Conservation (phyloP, 1,284 basidiomycete species). For the Hypsizygus ulmarius region DNA sequence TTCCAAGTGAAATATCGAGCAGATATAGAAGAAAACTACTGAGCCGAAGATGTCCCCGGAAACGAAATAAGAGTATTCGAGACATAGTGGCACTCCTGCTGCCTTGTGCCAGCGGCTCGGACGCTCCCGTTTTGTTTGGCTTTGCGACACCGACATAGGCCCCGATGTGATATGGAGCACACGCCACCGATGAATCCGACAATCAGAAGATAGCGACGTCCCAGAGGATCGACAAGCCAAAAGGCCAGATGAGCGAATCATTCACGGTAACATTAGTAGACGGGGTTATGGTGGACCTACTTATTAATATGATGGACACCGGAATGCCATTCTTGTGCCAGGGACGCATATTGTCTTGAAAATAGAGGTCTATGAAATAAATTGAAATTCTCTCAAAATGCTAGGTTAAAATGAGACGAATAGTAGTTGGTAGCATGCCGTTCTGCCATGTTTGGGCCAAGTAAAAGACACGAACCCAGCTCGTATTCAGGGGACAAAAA, state of each 20-base stretch:
- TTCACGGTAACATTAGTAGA: background rate
- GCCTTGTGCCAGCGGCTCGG: slow-evolving; percentile 22
- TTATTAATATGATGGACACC: slow-evolving; percentile 45
- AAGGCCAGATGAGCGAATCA: slow-evolving; percentile 28
- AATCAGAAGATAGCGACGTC: slow-evolving; percentile 41
- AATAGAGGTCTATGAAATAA: slow-evolving; percentile 25
- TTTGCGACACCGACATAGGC: slow-evolving; percentile 34
- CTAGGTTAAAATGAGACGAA: slow-evolving; percentile 22
- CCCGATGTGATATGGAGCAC: slow-evolving; percentile 38
- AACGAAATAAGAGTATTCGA: background rate
- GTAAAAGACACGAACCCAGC: slow-evolving; percentile 30
- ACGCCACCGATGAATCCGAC: slow-evolving; percentile 41
- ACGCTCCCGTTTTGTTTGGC: slow-evolving; percentile 18
- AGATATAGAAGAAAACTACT: slow-evolving; percentile 37
- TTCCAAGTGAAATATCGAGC: slow-evolving; percentile 38
- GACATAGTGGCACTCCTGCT: slow-evolving; percentile 29
- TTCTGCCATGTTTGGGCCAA: slow-evolving; percentile 35
- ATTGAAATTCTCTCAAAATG: slow-evolving; percentile 1
- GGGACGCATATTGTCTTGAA: slow-evolving; percentile 44
- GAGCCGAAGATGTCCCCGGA: background rate
- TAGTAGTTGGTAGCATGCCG: slow-evolving; percentile 42
- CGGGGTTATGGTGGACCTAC: slow-evolving; percentile 13
- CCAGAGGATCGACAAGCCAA: slow-evolving; percentile 29
- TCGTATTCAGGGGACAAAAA: slow-evolving; percentile 8
- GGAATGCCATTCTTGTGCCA: slow-evolving; percentile 38